These are phyloP conservation scores for Xylariomycetidae sp. DNA, from an alignment of 2,329 filamentous ascomycete genomes.

Conservation along the genomic window DNA sequence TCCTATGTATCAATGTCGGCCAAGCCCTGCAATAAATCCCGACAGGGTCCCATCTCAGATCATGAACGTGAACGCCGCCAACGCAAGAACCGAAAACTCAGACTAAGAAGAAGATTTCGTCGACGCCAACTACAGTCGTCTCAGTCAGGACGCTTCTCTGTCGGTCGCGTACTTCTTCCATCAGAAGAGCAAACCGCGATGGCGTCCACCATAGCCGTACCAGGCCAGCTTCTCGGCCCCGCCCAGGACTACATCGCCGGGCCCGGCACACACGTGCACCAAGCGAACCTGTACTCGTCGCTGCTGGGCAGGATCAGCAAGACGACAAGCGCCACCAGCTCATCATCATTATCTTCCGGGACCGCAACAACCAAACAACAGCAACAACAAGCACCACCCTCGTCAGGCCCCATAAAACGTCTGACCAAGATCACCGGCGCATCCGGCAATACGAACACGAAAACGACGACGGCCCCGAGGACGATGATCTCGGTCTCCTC, in stretches of 20 bases:
- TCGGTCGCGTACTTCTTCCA: too few relatives aligned
- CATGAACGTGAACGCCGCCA: too few relatives aligned
- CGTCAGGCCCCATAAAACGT: slow-evolving; percentile 51
- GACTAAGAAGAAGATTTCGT: too few relatives aligned
- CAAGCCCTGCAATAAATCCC: too few relatives aligned
- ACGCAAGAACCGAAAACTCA: too few relatives aligned
- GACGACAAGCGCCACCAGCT: background rate
- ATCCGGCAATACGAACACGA: slow-evolving; percentile 9
- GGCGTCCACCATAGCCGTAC: slow-evolving; percentile 57
- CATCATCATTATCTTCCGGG: background rate
- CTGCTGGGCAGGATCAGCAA: slow-evolving; percentile 66
- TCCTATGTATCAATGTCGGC: too few relatives aligned
- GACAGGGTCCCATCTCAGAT: too few relatives aligned
- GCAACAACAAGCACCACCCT: slow-evolving; percentile 12
- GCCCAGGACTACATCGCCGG: slow-evolving; percentile 65
- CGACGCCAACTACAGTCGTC: too few relatives aligned
- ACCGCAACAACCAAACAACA: background rate
- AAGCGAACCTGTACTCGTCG: slow-evolving; percentile 72
- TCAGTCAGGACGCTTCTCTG: too few relatives aligned
- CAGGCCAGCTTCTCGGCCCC: slow-evolving; percentile 75
- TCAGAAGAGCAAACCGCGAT: slow-evolving; percentile 11
- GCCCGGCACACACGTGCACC: slow-evolving; percentile 77
- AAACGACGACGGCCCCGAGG: slow-evolving; percentile 6
- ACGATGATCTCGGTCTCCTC: slow-evolving; percentile 20
- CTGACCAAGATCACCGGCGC: slow-evolving; percentile 52